A percentile compares a stretch with the other conserved stretches of the same genome.
Conservation (phyloP, 768 basidiomycete species). For the Auricularia sp. region DNA sequence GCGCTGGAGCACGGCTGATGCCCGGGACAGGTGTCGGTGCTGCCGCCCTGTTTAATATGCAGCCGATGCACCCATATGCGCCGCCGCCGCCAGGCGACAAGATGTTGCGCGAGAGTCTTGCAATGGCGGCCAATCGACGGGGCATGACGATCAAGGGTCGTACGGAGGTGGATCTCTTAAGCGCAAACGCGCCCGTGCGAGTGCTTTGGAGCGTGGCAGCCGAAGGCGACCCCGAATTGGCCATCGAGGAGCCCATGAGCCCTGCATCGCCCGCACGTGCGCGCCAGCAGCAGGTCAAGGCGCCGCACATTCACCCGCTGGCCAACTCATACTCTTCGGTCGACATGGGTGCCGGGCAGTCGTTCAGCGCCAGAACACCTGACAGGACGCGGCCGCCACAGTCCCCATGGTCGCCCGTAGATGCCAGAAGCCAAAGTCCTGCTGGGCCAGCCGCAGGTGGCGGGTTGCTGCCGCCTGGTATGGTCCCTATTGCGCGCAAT, state of each 20-base stretch:
- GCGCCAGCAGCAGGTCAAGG: too few relatives aligned
- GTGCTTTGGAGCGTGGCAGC: constrained; percentile 29
- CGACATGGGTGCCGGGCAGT: neutral
- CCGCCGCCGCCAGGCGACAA: constrained; percentile 6
- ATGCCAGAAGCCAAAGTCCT: neutral
- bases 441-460: too few relatives aligned
- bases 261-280: too few relatives aligned
- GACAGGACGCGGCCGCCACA: constrained; percentile 4
- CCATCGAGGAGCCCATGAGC: too few relatives aligned
- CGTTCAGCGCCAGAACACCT: neutral
- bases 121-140: constrained; percentile 20
- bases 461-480: too few relatives aligned
- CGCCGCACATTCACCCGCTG: neutral
- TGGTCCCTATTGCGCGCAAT: too few relatives aligned
- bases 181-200: constrained; percentile 46
- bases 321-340: neutral
- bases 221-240: neutral
- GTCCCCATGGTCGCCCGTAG: neutral
- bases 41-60: neutral
- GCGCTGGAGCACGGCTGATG: neutral
- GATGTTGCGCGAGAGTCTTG: constrained; percentile 16
- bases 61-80: neutral
- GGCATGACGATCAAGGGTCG: constrained; percentile 51
- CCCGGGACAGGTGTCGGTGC: neutral
- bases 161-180: constrained; percentile 39